Evolutionary conservation across 352 stramenopile genomes (phyloP), one percentile per base, ranked within the genome.

Genomic region (Albugo laibachii): DNA sequence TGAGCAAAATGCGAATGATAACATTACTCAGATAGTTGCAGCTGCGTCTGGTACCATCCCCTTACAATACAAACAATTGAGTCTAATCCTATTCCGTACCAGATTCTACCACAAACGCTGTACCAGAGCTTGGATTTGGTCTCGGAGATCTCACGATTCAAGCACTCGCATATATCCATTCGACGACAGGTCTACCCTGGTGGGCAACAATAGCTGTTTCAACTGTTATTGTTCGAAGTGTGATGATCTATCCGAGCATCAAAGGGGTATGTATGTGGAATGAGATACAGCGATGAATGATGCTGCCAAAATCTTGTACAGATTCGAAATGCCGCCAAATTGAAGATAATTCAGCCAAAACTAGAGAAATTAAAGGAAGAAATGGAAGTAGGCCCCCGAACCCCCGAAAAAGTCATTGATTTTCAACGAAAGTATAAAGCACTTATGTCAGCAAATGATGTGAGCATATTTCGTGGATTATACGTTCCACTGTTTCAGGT

Each of bases 131-230:
- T 3, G 24, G 24, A 31, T 31, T 31, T 31, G 63, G 59, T 11
- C 52, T 91, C 12, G 76, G 75, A 45, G 75, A 86, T 50, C 50
- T 87, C 2, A 75, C 78, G 11, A 79, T 91, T 41, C 73, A 62
- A 19, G 61, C 70, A 31, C 61, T 93, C 21, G 74, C 87, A 49
- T 36, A 71, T 15, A 68, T 89, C 44, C 81, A 93, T 51, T 45
- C 59, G 19, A 84, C 74, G 13, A 85, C 79, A 15, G 76, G 74
- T n/a, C 51, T 92, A 36, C 77, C 77, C 18, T 92, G 79, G 81
- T 92, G 79, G 81, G 73, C 69, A 14, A 92, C 81, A 2, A 81
- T 93, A 51, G 65, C 87, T 13, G 73, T 65, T 13, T 83, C 75
- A 36, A 92, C 78, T n/a, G 55, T 92, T 52, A 59, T 62, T 14